Evolutionary conservation across 139 green algal species (phyloP), one percentile per base, ranked within the genome.

Genomic region (Mesotaenium endlicherianum): DNA sequence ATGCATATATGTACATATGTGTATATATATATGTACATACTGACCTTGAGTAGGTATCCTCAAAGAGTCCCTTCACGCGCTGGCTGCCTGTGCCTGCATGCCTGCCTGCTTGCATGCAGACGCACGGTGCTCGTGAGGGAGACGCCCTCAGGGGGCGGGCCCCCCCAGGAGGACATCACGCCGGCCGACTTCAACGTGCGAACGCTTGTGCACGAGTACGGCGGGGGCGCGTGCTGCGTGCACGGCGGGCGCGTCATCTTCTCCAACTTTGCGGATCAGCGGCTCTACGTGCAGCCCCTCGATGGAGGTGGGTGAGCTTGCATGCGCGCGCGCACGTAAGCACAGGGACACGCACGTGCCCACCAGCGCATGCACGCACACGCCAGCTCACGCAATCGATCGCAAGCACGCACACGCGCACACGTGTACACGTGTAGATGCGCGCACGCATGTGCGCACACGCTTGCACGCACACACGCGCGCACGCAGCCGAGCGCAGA

Each of bases 181-280:
- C 90, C 91, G 20, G 80, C 57, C 34, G 90, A 87, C 41, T 88
- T 94, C 59, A 94, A 94, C 78, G 91, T 94, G 41, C 89, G 92
- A 39, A 95, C 92, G 0, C 87, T 88, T 0, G 93, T 95, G 79
- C 92, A 94, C 75, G 91, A 94, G 81, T 94, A 94, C 67, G 91
- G 91, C 36, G 92, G 93, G 26, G 91, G 88, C n/a, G 88, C 91
- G 0, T 92, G 88, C 69, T 14, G 40, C 3, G 69, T 82, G 14
- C 64, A 44, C 57, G 47, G 75, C 1, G 83, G 75, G 1, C 64
- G 70, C n/a, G 77, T 91, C 2, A 91, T 91, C 80, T 96, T 93
- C 77, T 90, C 83, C 45, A 95, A 96, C 84, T 94, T 94, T 82
- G 90, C 90, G 30, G 91, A 94, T 76, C 92, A 95, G 84, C 75